These are phyloP conservation scores for Dactylellina sp. DNA, from an alignment of 2,329 filamentous ascomycete species.

Conservation along the genomic window DNA sequence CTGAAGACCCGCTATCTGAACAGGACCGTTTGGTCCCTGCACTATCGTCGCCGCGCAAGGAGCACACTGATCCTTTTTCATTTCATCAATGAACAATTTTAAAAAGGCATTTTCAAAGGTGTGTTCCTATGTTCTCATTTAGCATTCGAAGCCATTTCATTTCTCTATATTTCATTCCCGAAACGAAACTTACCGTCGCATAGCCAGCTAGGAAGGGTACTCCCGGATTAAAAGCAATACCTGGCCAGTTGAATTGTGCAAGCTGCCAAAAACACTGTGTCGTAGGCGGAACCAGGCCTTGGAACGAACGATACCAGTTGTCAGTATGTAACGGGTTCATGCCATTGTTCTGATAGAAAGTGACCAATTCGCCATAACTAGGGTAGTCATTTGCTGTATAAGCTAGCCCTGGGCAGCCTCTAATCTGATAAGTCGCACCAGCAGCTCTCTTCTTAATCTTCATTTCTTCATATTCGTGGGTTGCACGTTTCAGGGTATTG, in stretches of 20 bases:
- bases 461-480: not conserved
- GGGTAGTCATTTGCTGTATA: constrained; percentile 4
- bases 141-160: not conserved
- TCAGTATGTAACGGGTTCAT: not conserved
- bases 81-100: constrained; percentile 8
- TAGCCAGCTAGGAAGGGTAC: constrained; percentile 2
- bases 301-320: not conserved
- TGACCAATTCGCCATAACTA: constrained; percentile 1
- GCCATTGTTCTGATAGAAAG: not conserved
- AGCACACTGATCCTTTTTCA: not conserved
- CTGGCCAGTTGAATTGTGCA: not conserved
- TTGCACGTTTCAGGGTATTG: constrained; percentile 5
- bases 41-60: constrained; percentile 2
- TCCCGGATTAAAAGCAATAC: not conserved
- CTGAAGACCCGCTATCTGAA: not conserved
- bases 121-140: constrained; percentile 14
- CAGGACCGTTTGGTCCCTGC: not conserved
- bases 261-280: constrained; percentile 12
- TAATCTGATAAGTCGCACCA: not conserved
- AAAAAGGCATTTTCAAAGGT: constrained; percentile 21
- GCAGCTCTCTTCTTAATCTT: constrained; percentile 6
- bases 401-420: not conserved
- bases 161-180: not conserved
- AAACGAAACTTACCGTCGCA: constrained; percentile 6
- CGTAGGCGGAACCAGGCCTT: not conserved